A percentile compares a stretch with the other conserved stretches of the same genome.
These are phyloP conservation scores for Melampsora americana DNA, from an alignment of 1,284 basidiomycete species.

Conservation along the genomic window DNA sequence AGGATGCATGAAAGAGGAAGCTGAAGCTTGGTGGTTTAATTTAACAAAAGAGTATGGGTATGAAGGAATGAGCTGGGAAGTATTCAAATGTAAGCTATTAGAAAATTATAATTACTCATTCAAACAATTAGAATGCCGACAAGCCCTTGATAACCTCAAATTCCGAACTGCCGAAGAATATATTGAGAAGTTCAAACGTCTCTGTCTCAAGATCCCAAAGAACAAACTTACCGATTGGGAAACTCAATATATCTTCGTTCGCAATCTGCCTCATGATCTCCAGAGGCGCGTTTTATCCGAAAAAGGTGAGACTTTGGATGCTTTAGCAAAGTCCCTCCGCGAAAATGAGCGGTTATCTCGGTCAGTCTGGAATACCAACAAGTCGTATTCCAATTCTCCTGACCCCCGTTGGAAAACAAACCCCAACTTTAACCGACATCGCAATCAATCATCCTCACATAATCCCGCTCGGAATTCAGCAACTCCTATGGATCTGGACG, in stretches of 20 bases:
- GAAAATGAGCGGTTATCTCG: not conserved
- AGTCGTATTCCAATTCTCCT: too few species aligned
- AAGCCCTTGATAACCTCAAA: slow-evolving; percentile 3
- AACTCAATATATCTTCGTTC: not conserved
- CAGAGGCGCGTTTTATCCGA: not conserved
- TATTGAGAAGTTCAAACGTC: slow-evolving; percentile 1
- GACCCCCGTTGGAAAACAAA: too few species aligned
- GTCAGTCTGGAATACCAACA: not conserved
- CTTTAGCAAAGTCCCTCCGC: not conserved
- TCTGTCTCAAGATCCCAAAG: not conserved
- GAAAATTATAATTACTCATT: slow-evolving; percentile 5
- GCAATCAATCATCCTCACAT: too few species aligned
- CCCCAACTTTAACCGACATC: too few species aligned
- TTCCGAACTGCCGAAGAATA: not conserved
- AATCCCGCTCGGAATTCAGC: not conserved
- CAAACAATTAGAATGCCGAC: not conserved
- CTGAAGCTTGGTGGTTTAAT: slow-evolving; percentile 22
- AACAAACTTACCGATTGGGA: slow-evolving; percentile 1
- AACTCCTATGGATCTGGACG: slow-evolving; percentile 14
- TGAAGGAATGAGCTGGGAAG: not conserved
- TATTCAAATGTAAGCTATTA: not conserved
- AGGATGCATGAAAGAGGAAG: not conserved
- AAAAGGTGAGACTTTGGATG: slow-evolving; percentile 3
- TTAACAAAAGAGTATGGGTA: not conserved
- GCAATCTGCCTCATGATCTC: not conserved